Percentiles rank a stretch among this genome's conserved stretches.
Conservation (phyloP, 2,329 filamentous ascomycete species). For the Fusarium tuaranense region DNA sequence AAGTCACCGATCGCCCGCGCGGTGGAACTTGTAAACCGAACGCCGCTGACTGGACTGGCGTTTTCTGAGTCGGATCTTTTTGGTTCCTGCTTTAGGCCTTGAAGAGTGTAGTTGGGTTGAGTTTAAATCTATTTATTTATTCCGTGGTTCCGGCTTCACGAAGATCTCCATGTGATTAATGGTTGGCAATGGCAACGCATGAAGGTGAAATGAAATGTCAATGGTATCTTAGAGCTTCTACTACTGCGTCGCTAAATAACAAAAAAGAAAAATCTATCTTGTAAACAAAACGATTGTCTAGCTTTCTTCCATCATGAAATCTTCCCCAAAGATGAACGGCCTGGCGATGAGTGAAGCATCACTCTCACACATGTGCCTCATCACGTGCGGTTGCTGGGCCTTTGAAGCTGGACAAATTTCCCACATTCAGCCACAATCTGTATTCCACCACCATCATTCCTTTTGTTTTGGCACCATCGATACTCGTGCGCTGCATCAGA, state of each 20-base stretch:
- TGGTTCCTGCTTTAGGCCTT: constrained; percentile 1
- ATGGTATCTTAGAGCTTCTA: neutral
- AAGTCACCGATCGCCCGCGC: constrained; percentile 36
- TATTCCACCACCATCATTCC: neutral
- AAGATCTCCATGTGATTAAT: neutral
- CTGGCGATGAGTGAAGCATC: neutral
- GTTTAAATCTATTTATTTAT: constrained; percentile 15
- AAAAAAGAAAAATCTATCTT: neutral
- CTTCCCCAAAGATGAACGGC: neutral
- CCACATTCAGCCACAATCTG: neutral
- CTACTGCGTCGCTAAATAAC: neutral
- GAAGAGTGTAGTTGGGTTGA: neutral
- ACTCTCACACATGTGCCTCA: neutral
- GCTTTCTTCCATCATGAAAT: neutral
- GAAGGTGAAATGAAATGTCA: neutral
- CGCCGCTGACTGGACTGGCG: neutral
- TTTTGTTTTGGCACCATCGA: neutral
- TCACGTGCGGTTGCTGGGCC: neutral
- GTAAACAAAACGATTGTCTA: neutral
- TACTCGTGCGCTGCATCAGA: constrained; percentile 18
- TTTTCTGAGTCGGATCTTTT: neutral
- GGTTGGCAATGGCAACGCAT: neutral
- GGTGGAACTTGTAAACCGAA: neutral
- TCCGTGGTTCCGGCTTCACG: neutral
- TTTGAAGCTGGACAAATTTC: neutral